Conservation (phyloP, 805 yeast species). For the Saccharomycopsis olivae region DNA sequence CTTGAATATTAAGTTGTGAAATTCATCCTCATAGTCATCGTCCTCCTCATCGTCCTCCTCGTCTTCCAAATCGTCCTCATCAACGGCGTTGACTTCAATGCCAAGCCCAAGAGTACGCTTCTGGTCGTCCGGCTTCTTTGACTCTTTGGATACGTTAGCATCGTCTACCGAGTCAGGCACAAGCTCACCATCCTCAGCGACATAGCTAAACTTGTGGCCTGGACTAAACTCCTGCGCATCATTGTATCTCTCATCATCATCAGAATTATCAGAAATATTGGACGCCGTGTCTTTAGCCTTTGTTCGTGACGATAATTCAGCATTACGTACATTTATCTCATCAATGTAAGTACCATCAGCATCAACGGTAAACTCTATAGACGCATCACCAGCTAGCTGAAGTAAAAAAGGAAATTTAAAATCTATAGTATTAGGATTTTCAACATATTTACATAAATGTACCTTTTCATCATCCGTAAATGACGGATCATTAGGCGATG, state of each 20-base stretch:
- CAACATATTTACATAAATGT: constrained; percentile 8
- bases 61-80: not conserved
- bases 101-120: no score
- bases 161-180: no score
- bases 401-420: constrained; percentile 14
- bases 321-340: constrained; percentile 6
- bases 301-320: not conserved
- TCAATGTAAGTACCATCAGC: constrained; percentile 15
- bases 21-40: constrained; percentile 5
- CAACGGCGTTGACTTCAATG: no score
- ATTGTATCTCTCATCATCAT: constrained; percentile 7
- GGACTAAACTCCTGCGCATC: constrained; percentile 9
- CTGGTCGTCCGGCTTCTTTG: no score
- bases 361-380: constrained; percentile 12
- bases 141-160: no score
- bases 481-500: not conserved
- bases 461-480: not conserved
- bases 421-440: constrained; percentile 8
- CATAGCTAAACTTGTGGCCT: not conserved
- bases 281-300: constrained; percentile 31
- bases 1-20: constrained; percentile 11
- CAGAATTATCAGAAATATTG: constrained; percentile 44
- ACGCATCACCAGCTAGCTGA: constrained; percentile 1
- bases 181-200: constrained; percentile 10
- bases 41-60: not conserved